phyloP scores from a whole-genome alignment of 495 filamentous ascomycete genomes.

The Xylona heveae region DNA sequence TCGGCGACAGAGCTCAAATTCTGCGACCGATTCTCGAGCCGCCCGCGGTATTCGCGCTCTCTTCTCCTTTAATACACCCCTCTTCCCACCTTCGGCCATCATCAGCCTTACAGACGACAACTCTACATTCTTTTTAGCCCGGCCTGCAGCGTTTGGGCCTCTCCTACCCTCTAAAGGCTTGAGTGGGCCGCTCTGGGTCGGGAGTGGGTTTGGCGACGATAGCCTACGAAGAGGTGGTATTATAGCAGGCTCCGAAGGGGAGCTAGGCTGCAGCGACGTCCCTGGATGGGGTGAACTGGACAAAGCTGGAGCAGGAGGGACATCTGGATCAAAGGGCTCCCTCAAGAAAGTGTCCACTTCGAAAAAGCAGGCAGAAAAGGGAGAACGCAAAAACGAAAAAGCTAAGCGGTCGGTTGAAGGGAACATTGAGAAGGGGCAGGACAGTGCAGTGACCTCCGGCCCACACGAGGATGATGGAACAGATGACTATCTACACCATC shows the following conservation, averaged over 20 bases:
- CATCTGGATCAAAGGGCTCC: conserved; percentile 8
- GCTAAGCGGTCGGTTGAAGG: neutral
- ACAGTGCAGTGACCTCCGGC: neutral
- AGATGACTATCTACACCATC: conserved; percentile 73
- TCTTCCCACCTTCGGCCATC: conserved; percentile 85
- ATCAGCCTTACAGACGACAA: conserved; percentile 97
- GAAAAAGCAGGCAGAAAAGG: conserved; percentile 4
- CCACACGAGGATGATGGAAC: conserved; percentile 49
- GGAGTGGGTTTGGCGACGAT: conserved; percentile 72
- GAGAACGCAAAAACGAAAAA: conserved; percentile 1
- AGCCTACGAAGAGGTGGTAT: conserved; percentile 34
- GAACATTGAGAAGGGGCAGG: neutral
- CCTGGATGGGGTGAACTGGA: conserved; percentile 59
- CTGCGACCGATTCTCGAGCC: conserved; percentile 18
- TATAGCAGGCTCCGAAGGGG: conserved; percentile 34
- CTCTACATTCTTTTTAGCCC: conserved; percentile 82
- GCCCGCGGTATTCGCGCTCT: conserved; percentile 26
- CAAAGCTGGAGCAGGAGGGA: conserved; percentile 9
- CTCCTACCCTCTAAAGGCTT: conserved; percentile 50
- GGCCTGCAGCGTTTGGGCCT: conserved; percentile 87
- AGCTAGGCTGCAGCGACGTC: conserved; percentile 96
- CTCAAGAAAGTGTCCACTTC: conserved; percentile 2
- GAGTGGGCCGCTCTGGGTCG: conserved; percentile 74
- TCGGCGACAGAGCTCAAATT: conserved; percentile 9
- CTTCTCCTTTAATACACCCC: conserved; percentile 44